Evolutionary conservation across 2,329 filamentous ascomycete genomes (phyloP), one percentile per base, ranked within the genome.

Genomic region (Hymenoscyphus albidus): DNA sequence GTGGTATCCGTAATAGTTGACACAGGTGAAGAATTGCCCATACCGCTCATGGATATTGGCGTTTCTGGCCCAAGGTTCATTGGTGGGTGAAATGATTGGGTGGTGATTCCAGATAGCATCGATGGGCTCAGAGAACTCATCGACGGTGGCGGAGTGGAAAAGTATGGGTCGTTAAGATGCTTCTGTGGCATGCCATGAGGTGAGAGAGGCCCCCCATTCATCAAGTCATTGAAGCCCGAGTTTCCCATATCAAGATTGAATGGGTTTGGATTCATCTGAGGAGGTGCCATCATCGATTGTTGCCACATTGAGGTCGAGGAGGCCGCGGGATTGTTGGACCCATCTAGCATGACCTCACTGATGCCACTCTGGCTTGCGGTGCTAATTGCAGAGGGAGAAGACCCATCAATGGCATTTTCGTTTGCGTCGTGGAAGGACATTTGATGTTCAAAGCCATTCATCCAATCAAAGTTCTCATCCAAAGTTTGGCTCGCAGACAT

Each of bases 351-450:
- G 65, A 93, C 87, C 75, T 98, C 95, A 77, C 92, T 96, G 76
- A 93, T 91, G 60, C 89, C 91, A 76, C 91, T 94, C 74, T 96
- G 93, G 78, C 93, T 98, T 65, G 91, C 92, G 55, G 92, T 96
- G 80, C 94, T 98, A 76, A 98, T 94, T 58, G 93, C 93, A 9
- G 95, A 98, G 16, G 95, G 95, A 14, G 95, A 98, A 12, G 95
- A 98, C 65, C 91, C 93, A 72, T 97, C 94, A 62, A 97, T 85
- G 35, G 91, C 92, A 69, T 88, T 89, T 71, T 97, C 93, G 72
- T 89, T 90, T 63, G 81, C 79, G 64, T 84, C 85, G 71, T 83
- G 83, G 75, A 92, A 88, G 7, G 85, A 85, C 82, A 94, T 86
- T 57, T 90, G 86, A 72, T 89, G 86, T 68, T 95, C 92, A 75